These are phyloP conservation scores for Myxozyma mucilagina DNA, from an alignment of 805 yeast genomes.

Conservation along the genomic window DNA sequence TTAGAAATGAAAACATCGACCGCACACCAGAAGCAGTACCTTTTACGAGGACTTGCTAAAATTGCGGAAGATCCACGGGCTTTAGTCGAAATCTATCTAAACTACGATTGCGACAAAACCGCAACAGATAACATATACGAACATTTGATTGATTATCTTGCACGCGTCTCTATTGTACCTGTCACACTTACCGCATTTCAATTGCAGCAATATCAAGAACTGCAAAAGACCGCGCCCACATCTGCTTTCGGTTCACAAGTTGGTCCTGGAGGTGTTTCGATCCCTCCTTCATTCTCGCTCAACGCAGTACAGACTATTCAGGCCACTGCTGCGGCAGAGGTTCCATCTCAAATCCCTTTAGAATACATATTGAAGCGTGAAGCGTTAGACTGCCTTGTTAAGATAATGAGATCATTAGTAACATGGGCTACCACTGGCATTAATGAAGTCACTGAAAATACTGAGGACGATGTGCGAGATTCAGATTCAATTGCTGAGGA, in stretches of 20 bases:
- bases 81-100: conserved; percentile 86
- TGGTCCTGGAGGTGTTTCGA: conserved; percentile 38
- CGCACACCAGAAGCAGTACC: conserved; percentile 86
- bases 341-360: conserved; percentile 48
- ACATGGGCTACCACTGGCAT: conserved; percentile 79
- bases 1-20: conserved; percentile 90
- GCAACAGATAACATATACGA: conserved; percentile 83
- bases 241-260: conserved; percentile 7
- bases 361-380: conserved; percentile 84
- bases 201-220: conserved; percentile 55
- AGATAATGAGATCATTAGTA: conserved; percentile 74
- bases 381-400: conserved; percentile 76
- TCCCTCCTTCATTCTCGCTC: conserved; percentile 70
- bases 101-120: conserved; percentile 87
- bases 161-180: conserved; percentile 66
- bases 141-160: conserved; percentile 72
- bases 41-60: conserved; percentile 76
- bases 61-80: conserved; percentile 87
- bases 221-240: conserved; percentile 10
- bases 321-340: conserved; percentile 14
- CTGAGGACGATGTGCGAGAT: conserved; percentile 6
- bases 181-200: conserved; percentile 73
- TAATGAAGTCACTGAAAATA: not conserved
- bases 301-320: conserved; percentile 16
- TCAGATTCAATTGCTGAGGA: conserved; percentile 20